Base-by-base conservation (phyloP, 2,329 filamentous ascomycete genomes). In the Cryphonectria parasitica region DNA sequence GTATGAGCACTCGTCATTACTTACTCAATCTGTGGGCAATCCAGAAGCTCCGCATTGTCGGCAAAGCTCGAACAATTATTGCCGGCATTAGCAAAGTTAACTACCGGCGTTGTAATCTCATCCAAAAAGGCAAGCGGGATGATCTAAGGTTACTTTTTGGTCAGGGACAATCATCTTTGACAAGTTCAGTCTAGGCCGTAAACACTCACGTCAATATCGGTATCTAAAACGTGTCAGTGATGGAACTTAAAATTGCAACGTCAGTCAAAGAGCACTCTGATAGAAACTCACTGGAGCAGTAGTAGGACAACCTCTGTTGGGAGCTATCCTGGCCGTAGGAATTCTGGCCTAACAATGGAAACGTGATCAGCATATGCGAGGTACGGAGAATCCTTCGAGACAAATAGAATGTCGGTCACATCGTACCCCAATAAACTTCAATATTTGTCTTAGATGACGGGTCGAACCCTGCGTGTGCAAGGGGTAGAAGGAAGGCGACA, bases 81-180 rank as follows among this genome's bases (percentile, higher is more conserved):
- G n/a, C 86, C 86, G 10, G 87, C 85, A 72, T 88, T 91, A 68
- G 90, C 87, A 75, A 93, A 90, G 79, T 93, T 91, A 70, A 90
- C 80, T 56, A 83, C 83, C 3, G 83, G 82, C 22, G 84, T 85
- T 61, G 82, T 85, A 73, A 92, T 86, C 64, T 82, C 83, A 66
- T 85, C 85, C 69, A 92, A 75, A 76, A 93, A 93, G 1, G 90
- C 85, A 65, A 93, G 75, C 1, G 88, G 87, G 66, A 93, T 89
- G 69, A 91, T 86, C 84, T 89, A 70, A 71, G 25, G 28, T 2
- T 8, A 6, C 17, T 45, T 49, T 5, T 45, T 49, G 11, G 13
- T 39, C 19, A 43, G 19, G 22, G 34, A 34, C 34, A 36, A 39
- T 15, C 28, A 13, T 25, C 43, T 15, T 41, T 56, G 17, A 77